phyloP scores from a whole-genome alignment of 169 alveolate species.

The Eimeria sp. region DNA sequence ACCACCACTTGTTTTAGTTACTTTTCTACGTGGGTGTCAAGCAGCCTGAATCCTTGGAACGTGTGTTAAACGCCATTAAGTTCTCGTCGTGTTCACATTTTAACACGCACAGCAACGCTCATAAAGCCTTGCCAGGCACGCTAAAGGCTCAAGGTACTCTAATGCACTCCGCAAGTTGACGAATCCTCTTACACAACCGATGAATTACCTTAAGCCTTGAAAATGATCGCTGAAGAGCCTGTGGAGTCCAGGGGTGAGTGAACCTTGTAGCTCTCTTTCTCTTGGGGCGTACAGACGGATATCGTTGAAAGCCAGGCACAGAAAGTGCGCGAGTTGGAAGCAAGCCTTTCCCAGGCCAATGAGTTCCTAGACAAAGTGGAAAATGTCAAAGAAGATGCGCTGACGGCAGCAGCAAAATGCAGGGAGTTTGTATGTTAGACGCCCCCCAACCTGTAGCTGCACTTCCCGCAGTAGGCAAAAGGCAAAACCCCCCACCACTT shows the following conservation, averaged over 20 bases:
- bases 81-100: background rate
- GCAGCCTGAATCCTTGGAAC: background rate
- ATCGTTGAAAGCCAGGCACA: constrained; percentile 18
- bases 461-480: background rate
- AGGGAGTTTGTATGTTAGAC: constrained; percentile 15
- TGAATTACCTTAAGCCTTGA: background rate
- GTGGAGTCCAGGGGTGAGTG: background rate
- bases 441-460: background rate
- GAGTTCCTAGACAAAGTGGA: constrained; percentile 61
- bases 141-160: background rate
- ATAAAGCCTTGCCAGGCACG: background rate
- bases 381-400: constrained; percentile 31
- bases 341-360: constrained; percentile 39
- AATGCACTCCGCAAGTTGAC: background rate
- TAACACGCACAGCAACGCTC: background rate
- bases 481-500: background rate
- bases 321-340: constrained; percentile 51
- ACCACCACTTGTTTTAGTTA: background rate
- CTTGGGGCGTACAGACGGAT: constrained; percentile 28
- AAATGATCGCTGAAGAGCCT: background rate
- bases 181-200: background rate
- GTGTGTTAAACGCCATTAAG: background rate
- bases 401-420: constrained; percentile 19
- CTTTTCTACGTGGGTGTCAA: background rate
- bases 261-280: background rate